Percentiles rank a stretch among this genome's conserved stretches.
phyloP scores from a whole-genome alignment of 306 rosid species.

The Castanea mollissima region DNA sequence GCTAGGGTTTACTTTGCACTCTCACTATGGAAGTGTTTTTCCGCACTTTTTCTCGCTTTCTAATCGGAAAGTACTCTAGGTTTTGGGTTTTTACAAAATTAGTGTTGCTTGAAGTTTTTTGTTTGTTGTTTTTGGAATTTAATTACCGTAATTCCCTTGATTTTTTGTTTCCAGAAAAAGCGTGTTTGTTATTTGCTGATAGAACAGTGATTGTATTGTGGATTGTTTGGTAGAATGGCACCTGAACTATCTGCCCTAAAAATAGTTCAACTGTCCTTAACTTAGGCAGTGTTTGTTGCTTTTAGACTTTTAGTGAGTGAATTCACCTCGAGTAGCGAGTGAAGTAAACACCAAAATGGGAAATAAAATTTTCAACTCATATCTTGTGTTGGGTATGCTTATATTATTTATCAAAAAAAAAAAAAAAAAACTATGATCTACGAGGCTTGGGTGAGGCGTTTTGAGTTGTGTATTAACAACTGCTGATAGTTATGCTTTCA shows the following conservation, averaged over 20 bases:
- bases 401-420: background rate
- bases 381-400: background rate
- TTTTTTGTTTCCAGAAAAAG: background rate
- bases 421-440: no score
- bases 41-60: background rate
- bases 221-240: background rate
- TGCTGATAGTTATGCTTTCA: conserved; percentile 19
- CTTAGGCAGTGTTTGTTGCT: no score
- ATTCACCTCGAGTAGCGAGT: no score
- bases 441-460: background rate
- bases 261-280: no score
- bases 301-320: no score
- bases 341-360: no score
- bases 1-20: background rate
- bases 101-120: background rate
- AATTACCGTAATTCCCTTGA: background rate
- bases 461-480: conserved; percentile 1
- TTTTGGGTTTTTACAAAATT: background rate
- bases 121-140: background rate
- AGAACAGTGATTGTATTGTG: background rate
- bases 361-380: background rate
- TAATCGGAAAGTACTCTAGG: background rate
- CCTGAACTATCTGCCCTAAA: background rate
- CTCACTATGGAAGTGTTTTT: background rate
- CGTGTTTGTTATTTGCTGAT: background rate